phyloP scores from a whole-genome alignment of 148 eudicot species.

The Fagopyrum homotropicum region DNA sequence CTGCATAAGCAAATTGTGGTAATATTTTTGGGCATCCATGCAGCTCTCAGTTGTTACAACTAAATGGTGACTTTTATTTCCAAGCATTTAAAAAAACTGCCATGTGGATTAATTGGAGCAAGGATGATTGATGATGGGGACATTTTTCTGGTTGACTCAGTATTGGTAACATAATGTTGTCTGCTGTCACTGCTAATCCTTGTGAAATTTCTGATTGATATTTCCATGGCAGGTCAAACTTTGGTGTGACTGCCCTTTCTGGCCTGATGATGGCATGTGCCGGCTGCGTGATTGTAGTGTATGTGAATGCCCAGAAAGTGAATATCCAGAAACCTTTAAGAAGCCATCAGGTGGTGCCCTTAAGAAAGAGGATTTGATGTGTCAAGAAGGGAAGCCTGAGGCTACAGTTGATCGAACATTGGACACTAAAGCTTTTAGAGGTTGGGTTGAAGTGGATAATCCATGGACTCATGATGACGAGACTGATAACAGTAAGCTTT shows the following conservation, averaged over 20 bases:
- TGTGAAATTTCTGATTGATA: background rate
- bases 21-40: background rate
- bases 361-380: slow-evolving; percentile 51
- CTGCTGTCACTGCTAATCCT: background rate
- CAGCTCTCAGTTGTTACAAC: background rate
- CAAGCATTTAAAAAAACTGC: background rate
- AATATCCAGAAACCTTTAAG: slow-evolving; percentile 68
- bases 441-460: slow-evolving; percentile 75
- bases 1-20: background rate
- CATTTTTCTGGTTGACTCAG: background rate
- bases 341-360: slow-evolving; percentile 38
- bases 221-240: slow-evolving; percentile 46
- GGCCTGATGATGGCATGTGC: slow-evolving; percentile 94
- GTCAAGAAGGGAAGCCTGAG: slow-evolving; percentile 86
- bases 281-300: slow-evolving; percentile 83
- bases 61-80: background rate
- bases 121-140: background rate
- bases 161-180: background rate
- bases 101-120: background rate
- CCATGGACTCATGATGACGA: slow-evolving; percentile 90
- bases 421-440: slow-evolving; percentile 62
- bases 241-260: slow-evolving; percentile 93
- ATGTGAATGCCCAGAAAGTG: slow-evolving; percentile 86
- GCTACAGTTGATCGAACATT: slow-evolving; percentile 76
- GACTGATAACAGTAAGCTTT: slow-evolving; percentile 65